Percentiles rank a stretch among this genome's conserved stretches.
Evolutionary conservation across 2,329 filamentous ascomycete genomes (phyloP).

Genomic region (Atkinsonella hypoxylon): DNA sequence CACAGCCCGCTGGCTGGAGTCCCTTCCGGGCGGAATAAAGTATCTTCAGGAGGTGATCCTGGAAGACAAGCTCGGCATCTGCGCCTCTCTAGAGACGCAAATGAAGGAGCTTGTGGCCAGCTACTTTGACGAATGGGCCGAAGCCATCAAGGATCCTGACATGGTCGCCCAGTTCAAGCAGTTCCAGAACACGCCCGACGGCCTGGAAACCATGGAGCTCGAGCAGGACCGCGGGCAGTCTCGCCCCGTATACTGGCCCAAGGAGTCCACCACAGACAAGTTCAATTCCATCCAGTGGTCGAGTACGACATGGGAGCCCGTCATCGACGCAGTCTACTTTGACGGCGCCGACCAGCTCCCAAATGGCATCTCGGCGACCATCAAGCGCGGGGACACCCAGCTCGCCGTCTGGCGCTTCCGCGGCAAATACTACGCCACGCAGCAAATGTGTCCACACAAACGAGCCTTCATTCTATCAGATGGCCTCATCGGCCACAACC

Average conservation of each 20-base stretch:
- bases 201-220: constrained; percentile 54
- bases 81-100: constrained; percentile 70
- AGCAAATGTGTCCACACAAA: constrained; percentile 94
- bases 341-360: constrained; percentile 47
- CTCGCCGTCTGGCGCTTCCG: constrained; percentile 76
- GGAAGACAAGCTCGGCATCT: constrained; percentile 77
- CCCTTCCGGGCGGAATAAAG: constrained; percentile 68
- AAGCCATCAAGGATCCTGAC: constrained; percentile 59
- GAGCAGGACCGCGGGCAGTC: constrained; percentile 61
- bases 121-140: constrained; percentile 89
- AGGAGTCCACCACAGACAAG: constrained; percentile 53
- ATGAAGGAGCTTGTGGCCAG: constrained; percentile 76
- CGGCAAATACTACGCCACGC: constrained; percentile 71
- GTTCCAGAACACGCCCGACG: constrained; percentile 74
- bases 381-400: constrained; percentile 84
- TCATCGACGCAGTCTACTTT: constrained; percentile 62
- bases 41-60: constrained; percentile 76
- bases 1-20: constrained; percentile 80
- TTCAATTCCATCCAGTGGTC: constrained; percentile 60
- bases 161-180: constrained; percentile 62
- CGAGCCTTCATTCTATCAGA: constrained; percentile 82
- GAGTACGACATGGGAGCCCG: constrained; percentile 61
- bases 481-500: constrained; percentile 63
- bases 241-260: constrained; percentile 68
- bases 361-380: constrained; percentile 61